These are phyloP conservation scores for Lachnellula willkommii DNA, from an alignment of 2,329 filamentous ascomycete genomes.

Conservation along the genomic window DNA sequence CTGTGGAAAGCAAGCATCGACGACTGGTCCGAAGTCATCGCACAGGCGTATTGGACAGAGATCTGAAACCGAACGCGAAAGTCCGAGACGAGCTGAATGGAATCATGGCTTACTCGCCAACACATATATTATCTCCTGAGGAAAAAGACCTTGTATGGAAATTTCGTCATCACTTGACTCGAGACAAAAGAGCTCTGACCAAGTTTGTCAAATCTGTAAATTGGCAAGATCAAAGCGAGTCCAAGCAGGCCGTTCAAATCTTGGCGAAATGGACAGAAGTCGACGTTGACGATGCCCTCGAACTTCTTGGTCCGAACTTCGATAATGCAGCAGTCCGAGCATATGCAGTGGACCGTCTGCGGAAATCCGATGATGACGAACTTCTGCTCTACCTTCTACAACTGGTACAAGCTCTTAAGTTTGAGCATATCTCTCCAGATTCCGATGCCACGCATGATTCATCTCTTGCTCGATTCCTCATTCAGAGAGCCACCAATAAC, in stretches of 20 bases:
- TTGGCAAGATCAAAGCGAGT: constrained; percentile 81
- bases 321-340: constrained; percentile 82
- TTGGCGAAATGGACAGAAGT: constrained; percentile 94
- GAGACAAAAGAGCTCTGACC: constrained; percentile 86
- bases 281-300: constrained; percentile 91
- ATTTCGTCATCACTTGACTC: constrained; percentile 87
- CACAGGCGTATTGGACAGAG: constrained; percentile 89
- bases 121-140: constrained; percentile 78
- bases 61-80: constrained; percentile 93
- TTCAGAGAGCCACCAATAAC: constrained; percentile 80
- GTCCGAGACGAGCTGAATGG: constrained; percentile 88
- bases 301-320: constrained; percentile 87
- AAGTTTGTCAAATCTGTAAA: constrained; percentile 98
- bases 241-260: constrained; percentile 82
- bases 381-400: constrained; percentile 87
- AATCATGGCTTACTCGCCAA: constrained; percentile 89
- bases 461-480: constrained; percentile 82
- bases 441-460: constrained; percentile 66
- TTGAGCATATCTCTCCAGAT: constrained; percentile 67
- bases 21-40: constrained; percentile 82
- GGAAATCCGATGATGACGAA: constrained; percentile 90
- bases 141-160: constrained; percentile 98
- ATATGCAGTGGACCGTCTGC: constrained; percentile 86
- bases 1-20: constrained; percentile 90
- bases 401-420: constrained; percentile 92